Conservation (phyloP, 176 grass and related monocot genomes). For the Oropetium thomaeum region DNA sequence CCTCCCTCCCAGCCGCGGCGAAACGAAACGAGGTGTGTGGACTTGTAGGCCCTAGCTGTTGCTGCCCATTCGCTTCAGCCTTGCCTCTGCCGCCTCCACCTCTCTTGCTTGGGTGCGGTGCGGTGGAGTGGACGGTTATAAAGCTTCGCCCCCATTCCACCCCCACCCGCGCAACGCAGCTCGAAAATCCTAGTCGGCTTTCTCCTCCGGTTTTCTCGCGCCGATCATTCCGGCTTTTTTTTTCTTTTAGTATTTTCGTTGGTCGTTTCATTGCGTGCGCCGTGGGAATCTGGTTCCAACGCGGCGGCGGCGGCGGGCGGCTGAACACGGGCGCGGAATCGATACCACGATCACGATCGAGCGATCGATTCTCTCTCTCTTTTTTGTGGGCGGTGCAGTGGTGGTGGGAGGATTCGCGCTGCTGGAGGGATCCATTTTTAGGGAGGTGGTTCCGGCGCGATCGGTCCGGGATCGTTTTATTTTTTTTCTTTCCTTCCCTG, state of each 20-base stretch:
- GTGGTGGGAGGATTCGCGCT: constrained; percentile 14
- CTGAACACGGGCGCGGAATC: neutral
- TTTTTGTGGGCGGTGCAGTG: neutral
- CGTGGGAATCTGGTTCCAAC: constrained; percentile 3
- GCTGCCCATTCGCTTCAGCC: neutral
- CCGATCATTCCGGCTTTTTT: neutral
- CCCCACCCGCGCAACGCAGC: neutral
- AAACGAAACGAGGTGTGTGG: too few species aligned
- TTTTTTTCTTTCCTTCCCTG: neutral
- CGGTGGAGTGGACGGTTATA: constrained; percentile 23
- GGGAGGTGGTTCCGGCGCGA: constrained; percentile 21
- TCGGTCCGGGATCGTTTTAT: neutral
- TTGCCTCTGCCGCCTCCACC: constrained; percentile 20
- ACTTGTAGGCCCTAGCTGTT: too few species aligned
- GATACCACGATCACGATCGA: neutral
- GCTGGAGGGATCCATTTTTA: constrained; percentile 40
- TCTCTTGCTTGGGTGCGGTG: neutral
- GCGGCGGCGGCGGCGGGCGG: constrained; percentile 2
- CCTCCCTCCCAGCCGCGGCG: constrained; percentile 23
- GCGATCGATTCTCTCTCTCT: too few species aligned
- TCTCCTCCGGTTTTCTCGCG: neutral
- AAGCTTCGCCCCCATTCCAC: constrained; percentile 2
- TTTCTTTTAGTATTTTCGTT: neutral
- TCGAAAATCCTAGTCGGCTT: neutral
- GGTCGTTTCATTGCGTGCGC: neutral